phyloP scores from a whole-genome alignment of 345 rosid genomes.

The Moricandia moricandioides region DNA sequence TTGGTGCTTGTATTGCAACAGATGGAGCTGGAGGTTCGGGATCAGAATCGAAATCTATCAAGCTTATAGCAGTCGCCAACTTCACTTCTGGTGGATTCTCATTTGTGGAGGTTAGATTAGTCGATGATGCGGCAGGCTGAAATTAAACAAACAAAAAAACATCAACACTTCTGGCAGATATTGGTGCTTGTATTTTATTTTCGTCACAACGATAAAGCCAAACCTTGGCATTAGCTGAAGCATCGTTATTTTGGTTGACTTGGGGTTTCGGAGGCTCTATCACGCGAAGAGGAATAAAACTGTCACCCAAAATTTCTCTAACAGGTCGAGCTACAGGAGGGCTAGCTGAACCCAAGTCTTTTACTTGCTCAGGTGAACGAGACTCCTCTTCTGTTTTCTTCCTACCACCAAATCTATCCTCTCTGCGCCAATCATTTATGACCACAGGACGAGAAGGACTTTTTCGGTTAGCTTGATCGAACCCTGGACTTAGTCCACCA shows the following conservation, averaged over 20 bases:
- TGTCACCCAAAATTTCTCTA: constrained; percentile 89
- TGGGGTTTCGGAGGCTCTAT: constrained; percentile 84
- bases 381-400: constrained; percentile 35
- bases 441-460: constrained; percentile 57
- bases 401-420: constrained; percentile 80
- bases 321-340: constrained; percentile 86
- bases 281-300: constrained; percentile 66
- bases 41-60: constrained; percentile 92
- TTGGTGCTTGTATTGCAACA: constrained; percentile 46
- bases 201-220: constrained; percentile 19
- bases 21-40: constrained; percentile 56
- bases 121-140: constrained; percentile 70
- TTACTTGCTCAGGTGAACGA: constrained; percentile 63
- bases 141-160: constrained; percentile 29
- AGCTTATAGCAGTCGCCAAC: constrained; percentile 56
- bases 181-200: background rate
- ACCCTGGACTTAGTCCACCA: constrained; percentile 64
- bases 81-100: constrained; percentile 70
- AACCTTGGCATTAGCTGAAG: constrained; percentile 57
- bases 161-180: background rate
- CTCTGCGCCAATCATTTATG: constrained; percentile 84
- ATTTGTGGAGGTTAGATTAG: constrained; percentile 59
- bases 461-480: constrained; percentile 19
- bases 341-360: constrained; percentile 61
- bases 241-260: constrained; percentile 51